phyloP scores from a whole-genome alignment of 306 rosid species.

The Bauhinia variegata region DNA sequence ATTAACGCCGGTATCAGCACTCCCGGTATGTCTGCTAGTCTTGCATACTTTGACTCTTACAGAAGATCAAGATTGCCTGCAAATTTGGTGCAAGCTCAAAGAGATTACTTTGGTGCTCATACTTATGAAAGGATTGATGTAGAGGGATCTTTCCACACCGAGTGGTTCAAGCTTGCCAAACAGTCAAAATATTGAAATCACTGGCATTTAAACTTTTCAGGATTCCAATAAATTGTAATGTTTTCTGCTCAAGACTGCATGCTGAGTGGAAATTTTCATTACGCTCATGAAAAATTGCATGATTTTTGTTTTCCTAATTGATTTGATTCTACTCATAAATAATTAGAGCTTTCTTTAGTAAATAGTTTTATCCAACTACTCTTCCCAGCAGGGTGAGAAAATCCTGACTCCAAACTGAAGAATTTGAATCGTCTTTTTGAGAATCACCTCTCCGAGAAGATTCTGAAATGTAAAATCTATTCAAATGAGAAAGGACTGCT shows the following conservation, averaged over 20 bases:
- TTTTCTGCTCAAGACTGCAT: slow-evolving; percentile 59
- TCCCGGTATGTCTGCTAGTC: slow-evolving; percentile 96
- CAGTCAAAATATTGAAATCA: slow-evolving; percentile 55
- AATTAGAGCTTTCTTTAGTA: slow-evolving; percentile 53
- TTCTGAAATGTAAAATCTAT: not conserved
- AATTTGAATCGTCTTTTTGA: not conserved
- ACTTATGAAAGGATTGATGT: slow-evolving; percentile 76
- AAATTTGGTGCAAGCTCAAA: slow-evolving; percentile 91
- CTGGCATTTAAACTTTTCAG: slow-evolving; percentile 15
- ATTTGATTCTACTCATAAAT: slow-evolving; percentile 23
- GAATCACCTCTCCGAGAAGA: slow-evolving; percentile 12
- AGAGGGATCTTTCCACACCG: slow-evolving; percentile 88
- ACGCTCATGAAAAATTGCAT: slow-evolving; percentile 40
- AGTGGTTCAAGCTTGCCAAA: slow-evolving; percentile 91
- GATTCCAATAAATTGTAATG: slow-evolving; percentile 50
- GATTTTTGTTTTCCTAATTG: slow-evolving; percentile 32
- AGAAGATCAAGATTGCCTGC: slow-evolving; percentile 85
- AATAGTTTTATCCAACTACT: slow-evolving; percentile 10
- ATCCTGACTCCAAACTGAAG: not conserved
- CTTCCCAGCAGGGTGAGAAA: slow-evolving; percentile 7
- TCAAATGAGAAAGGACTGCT: slow-evolving; percentile 5
- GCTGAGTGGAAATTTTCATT: slow-evolving; percentile 30
- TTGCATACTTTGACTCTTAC: slow-evolving; percentile 82
- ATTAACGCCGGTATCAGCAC: slow-evolving; percentile 83
- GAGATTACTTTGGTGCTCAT: slow-evolving; percentile 95